Base-by-base conservation (phyloP, 2,329 filamentous ascomycete genomes). In the Didymella keratinophila region DNA sequence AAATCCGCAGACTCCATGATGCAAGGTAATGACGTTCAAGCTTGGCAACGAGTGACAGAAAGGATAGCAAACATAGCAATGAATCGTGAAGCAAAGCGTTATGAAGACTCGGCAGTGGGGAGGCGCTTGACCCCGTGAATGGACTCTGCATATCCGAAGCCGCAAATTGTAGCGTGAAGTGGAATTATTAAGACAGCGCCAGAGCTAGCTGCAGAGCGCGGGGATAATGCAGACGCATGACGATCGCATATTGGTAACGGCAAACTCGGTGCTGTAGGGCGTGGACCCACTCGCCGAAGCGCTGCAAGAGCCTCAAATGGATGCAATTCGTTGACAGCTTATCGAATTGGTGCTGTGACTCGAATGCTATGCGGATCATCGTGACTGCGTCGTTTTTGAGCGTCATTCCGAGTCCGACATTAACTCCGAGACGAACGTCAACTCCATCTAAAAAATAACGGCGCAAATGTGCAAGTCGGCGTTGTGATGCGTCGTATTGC, bases 1-100 rank as follows among this genome's bases (percentile, higher is more conserved):
- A 76, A 61, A 57, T 74, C 66, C 9, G 61, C 57, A 27, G 58
- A 61, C 51, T 66, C 70, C 70, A 72, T 70, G 36, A 27, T 58
- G 20, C 48, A 14, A 32, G 55, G 46, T n/a, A 36, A 47, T 50
- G 41, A 50, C 62, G 64, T 64, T 46, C 49, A 63, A 49, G 48
- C 55, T 44, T 50, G 30, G 37, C 46, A 59, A 50, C 23, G 16
- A 49, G 12, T 20, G 32, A 28, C 25, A 51, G 36, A 32, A 39
- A 47, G 49, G 44, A 39, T 49, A 60, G 49, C 8, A 32, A 42
- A 23, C 34, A 61, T 52, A 30, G 32, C 12, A 59, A 42, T 34
- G 27, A n/a, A 44, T 46, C 20, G 36, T 21, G 16, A 43, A 37
- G 34, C 18, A 12, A 48, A 23, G 25, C 56, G 49, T 30, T 23